Base-by-base conservation (phyloP, 2,329 filamentous ascomycete genomes). In the Colletotrichum shisoi region DNA sequence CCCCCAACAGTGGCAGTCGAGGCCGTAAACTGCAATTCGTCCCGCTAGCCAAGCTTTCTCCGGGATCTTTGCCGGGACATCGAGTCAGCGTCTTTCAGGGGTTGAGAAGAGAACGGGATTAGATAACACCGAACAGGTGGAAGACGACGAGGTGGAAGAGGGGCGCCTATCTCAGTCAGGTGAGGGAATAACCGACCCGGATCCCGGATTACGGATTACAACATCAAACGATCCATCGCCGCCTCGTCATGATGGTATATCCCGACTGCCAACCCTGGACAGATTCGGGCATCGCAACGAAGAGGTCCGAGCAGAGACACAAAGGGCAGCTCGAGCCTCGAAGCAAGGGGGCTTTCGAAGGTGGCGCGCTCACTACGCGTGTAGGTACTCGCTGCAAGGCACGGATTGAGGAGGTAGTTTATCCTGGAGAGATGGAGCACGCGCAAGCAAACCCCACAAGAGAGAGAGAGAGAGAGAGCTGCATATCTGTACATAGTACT, bases 21-120 rank as follows among this genome's bases (percentile, higher is more conserved):
- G 63, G 63, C 63, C 48, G 57, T 54, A 44, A 54, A 63, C 53
- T 65, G 63, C 63, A 65, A 57, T 51, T 62, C 40, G 45, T 45
- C 53, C 54, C 37, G 39, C 37, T 45, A 57, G 37, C 44, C 11
- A 17, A 48, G 21, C n/a, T 42, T 53, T 31, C 46, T 34, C 52
- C 44, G 17, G 45, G 21, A 44, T 46, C 24, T 40, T 5, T 5
- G 5, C 34, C 17, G 24, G 44, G 17, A 27, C 24, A 24, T 27
- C 52, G 31, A 58, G 63, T 57, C 63, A 63, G 21, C 37, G 31
- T 31, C 53, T 17, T 19, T 3, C 45, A 17, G 37, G 3, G 15
- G 24, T 1, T 27, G 24, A 27, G 24, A 27, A 27, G 24, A 5
- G 24, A 27, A 27, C 24, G 24, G 24, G 24, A 27, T 27, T 27